Percentiles rank a stretch among this genome's conserved stretches.
phyloP scores from a whole-genome alignment of 495 filamentous ascomycete species.

The Xylaria castorea region DNA sequence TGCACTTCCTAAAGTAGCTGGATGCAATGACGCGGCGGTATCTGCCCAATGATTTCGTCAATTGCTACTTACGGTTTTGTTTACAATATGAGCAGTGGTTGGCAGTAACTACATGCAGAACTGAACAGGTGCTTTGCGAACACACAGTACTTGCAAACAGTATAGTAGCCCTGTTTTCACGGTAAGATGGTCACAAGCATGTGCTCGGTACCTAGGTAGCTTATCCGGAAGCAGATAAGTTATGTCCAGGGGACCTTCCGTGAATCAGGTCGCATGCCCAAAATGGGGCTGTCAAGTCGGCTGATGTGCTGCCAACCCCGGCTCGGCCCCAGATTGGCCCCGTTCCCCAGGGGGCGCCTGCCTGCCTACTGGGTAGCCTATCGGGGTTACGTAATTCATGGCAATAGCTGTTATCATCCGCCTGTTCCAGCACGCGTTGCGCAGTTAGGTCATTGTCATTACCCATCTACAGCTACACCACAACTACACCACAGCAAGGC shows the following conservation, averaged over 20 bases:
- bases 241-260: neutral
- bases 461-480: neutral
- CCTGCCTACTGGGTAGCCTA: neutral
- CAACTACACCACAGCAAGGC: too few relatives aligned
- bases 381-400: neutral
- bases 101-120: neutral
- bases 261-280: neutral
- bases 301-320: constrained; percentile 6
- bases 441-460: too few relatives aligned
- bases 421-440: neutral
- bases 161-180: neutral
- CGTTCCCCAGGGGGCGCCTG: neutral
- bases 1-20: too few relatives aligned
- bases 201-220: neutral
- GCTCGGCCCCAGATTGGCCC: constrained; percentile 1
- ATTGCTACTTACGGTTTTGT: neutral
- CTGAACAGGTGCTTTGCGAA: neutral
- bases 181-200: neutral
- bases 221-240: neutral
- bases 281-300: constrained; percentile 14
- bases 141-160: too few relatives aligned
- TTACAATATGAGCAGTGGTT: neutral
- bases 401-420: neutral
- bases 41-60: neutral
- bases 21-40: neutral